Percentiles rank a stretch among this genome's conserved stretches.
Evolutionary conservation across 78 protist species (phyloP).

Genomic region (Pirum gemmata): DNA sequence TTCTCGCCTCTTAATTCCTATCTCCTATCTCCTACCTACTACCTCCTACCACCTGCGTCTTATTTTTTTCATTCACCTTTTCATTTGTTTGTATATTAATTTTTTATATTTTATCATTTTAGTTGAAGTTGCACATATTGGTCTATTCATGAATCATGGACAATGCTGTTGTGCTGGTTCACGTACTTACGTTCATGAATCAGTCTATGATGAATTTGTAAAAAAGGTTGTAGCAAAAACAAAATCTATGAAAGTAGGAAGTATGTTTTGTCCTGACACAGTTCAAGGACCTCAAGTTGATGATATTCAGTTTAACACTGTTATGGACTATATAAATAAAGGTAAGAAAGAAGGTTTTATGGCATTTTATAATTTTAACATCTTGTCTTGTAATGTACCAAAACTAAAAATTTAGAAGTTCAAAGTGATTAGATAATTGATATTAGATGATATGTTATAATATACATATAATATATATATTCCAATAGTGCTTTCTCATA

Average conservation of each 20-base stretch:
- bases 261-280: slow-evolving; percentile 25
- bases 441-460: too few species aligned
- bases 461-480: slow-evolving; percentile 21
- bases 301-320: slow-evolving; percentile 33
- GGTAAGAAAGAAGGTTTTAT: slow-evolving; percentile 44
- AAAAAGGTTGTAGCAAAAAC: neutral
- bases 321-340: neutral
- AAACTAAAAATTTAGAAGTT: too few species aligned
- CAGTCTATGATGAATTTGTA: slow-evolving; percentile 59
- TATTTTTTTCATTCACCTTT: neutral
- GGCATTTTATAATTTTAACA: too few species aligned
- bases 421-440: too few species aligned
- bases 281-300: slow-evolving; percentile 45
- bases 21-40: too few species aligned
- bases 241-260: slow-evolving; percentile 21
- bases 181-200: slow-evolving; percentile 60
- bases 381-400: too few species aligned
- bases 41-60: too few species aligned
- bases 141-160: slow-evolving; percentile 59
- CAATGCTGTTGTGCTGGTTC: slow-evolving; percentile 50
- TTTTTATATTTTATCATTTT: slow-evolving; percentile 18
- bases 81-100: slow-evolving; percentile 5
- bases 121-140: slow-evolving; percentile 42
- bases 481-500: too few species aligned
- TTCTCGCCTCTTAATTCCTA: neutral